Evolutionary conservation across 345 rosid genomes (phyloP).

Genomic region (Syzygium aromaticum): DNA sequence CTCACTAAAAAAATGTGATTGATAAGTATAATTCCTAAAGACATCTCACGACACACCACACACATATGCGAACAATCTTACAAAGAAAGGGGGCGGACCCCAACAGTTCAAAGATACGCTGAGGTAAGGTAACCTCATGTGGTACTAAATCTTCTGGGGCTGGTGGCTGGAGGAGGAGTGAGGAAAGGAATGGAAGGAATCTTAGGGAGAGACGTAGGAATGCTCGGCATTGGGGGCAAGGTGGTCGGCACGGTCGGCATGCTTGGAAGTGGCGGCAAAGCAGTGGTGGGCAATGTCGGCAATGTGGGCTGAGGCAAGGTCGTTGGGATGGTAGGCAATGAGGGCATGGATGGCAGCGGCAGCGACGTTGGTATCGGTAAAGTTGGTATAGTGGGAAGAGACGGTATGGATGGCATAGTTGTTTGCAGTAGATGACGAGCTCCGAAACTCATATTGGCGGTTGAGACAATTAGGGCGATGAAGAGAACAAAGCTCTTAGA

Average conservation of each 20-base stretch:
- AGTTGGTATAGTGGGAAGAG: neutral
- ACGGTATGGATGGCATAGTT: neutral
- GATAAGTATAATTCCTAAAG: neutral
- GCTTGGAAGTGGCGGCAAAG: conserved; percentile 9
- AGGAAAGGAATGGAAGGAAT: conserved; percentile 28
- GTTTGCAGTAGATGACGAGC: conserved; percentile 16
- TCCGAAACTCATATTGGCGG: neutral
- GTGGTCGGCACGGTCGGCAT: neutral
- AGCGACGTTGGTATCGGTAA: neutral
- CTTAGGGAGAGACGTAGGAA: conserved; percentile 10
- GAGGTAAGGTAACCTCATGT: neutral
- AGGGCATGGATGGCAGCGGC: neutral
- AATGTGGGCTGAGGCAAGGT: neutral
- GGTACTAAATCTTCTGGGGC: conserved; percentile 3
- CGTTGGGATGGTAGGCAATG: conserved; percentile 1
- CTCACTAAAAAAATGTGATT: neutral
- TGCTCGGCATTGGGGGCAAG: conserved; percentile 14
- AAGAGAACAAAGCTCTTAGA: neutral
- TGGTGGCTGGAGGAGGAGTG: conserved; percentile 20
- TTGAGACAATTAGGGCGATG: conserved; percentile 1
- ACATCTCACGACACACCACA: neutral
- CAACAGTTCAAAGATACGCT: neutral
- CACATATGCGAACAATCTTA: neutral
- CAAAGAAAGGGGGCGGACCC: neutral
- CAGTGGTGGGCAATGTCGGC: conserved; percentile 2